Percentiles rank a stretch among this genome's conserved stretches.
Conservation (phyloP, 352 stramenopile species). For the Pythium plurisporium region DNA sequence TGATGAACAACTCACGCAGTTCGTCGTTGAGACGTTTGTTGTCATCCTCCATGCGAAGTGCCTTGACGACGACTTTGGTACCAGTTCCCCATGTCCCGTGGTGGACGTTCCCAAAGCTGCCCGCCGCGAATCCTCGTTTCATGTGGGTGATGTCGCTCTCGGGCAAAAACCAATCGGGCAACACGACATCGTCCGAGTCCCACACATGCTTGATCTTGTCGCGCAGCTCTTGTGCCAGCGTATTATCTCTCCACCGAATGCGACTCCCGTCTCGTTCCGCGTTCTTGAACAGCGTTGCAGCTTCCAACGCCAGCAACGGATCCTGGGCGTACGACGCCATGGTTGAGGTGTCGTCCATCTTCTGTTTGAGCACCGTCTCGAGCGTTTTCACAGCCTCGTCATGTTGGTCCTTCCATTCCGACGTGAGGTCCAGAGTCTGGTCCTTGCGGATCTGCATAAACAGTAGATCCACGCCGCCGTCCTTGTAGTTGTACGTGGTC, state of each 20-base stretch:
- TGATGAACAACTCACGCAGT: conserved; percentile 4
- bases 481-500: not conserved
- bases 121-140: not conserved
- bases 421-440: not conserved
- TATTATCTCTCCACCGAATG: not conserved
- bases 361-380: not conserved
- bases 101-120: conserved; percentile 1
- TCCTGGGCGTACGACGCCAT: not conserved
- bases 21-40: not conserved
- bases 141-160: conserved; percentile 3
- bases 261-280: not conserved
- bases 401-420: not conserved
- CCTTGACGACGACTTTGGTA: conserved; percentile 14
- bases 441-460: not conserved
- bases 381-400: not conserved
- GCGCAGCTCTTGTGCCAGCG: not conserved
- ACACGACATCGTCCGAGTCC: not conserved
- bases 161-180: conserved; percentile 6
- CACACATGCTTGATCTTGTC: not conserved
- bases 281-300: not conserved
- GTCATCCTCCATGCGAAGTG: not conserved
- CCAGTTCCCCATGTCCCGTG: conserved; percentile 7
- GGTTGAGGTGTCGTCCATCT: too few relatives aligned
- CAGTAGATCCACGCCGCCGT: not conserved
- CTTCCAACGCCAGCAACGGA: not conserved